Evolutionary conservation across 495 filamentous ascomycete genomes (phyloP).

Genomic region (Neurospora sp.): DNA sequence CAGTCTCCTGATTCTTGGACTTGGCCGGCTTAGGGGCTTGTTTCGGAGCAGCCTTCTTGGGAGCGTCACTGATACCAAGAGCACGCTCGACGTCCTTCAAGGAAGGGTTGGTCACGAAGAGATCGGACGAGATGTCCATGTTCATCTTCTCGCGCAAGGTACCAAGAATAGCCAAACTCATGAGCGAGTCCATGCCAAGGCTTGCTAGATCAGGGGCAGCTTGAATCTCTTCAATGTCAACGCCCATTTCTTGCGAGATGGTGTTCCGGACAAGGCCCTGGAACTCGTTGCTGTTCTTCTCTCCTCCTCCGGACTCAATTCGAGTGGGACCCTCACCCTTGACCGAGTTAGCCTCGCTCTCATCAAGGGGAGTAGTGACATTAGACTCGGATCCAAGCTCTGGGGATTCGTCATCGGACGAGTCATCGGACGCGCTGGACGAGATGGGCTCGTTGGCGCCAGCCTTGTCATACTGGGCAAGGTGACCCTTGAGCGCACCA

Average conservation of each 20-base stretch:
- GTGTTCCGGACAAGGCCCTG: slow-evolving; percentile 45
- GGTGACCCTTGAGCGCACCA: slow-evolving; percentile 49
- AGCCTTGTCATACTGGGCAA: slow-evolving; percentile 37
- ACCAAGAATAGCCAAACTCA: slow-evolving; percentile 46
- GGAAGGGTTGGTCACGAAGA: slow-evolving; percentile 36
- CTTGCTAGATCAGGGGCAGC: slow-evolving; percentile 40
- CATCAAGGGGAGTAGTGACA: slow-evolving; percentile 36
- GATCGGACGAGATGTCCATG: slow-evolving; percentile 35
- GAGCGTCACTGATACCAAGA: slow-evolving; percentile 32
- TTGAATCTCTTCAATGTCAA: slow-evolving; percentile 52
- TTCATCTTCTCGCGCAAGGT: slow-evolving; percentile 49
- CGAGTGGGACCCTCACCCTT: slow-evolving; percentile 21
- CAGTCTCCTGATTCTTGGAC: slow-evolving; percentile 13
- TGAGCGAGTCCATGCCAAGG: slow-evolving; percentile 53
- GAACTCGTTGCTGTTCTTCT: slow-evolving; percentile 29
- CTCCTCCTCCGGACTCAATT: slow-evolving; percentile 7
- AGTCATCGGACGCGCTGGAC: slow-evolving; percentile 21
- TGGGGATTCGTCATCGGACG: slow-evolving; percentile 31
- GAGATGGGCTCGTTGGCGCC: slow-evolving; percentile 21
- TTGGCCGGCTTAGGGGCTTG: slow-evolving; percentile 26
- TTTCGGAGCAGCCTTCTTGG: slow-evolving; percentile 21
- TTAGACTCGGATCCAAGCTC: slow-evolving; percentile 36
- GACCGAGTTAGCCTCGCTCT: slow-evolving; percentile 32
- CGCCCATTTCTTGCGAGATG: slow-evolving; percentile 59
- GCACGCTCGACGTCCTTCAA: slow-evolving; percentile 37